Base-by-base conservation (phyloP, 129 eudicot genomes). In the Tanacetum coccineum region DNA sequence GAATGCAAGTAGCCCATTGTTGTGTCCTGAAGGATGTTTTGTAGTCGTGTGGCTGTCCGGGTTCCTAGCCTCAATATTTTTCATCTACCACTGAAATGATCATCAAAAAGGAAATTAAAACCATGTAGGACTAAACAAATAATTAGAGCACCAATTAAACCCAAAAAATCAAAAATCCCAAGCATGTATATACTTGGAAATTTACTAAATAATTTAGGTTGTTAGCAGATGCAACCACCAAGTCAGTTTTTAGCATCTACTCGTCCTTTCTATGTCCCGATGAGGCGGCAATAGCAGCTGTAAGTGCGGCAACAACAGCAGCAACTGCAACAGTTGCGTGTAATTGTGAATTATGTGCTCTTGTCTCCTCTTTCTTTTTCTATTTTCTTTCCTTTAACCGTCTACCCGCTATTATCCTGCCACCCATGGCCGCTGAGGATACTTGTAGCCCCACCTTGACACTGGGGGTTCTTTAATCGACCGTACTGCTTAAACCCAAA, bases 201-300 rank as follows among this genome's bases (percentile, higher is more conserved):
- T n/a, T n/a, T n/a, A n/a, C n/a, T n/a, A n/a, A n/a, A n/a, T n/a
- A n/a, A n/a, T n/a, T n/a, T n/a, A n/a, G n/a, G n/a, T n/a, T n/a
- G n/a, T n/a, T n/a, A 2, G 98, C 98, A 54, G 98, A 93, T 13
- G 98, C 98, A 46, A 88, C 96, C 0, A 96, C 98, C 98, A 93
- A 82, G 70, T 93, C 95, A 0, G 96, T 88, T 80, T 85, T 86
- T 8, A 92, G 81, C 80, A 79, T 76, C 61, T 85, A 76, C 51
- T 85, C 89, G 15, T 92, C 98, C 71, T 92, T 92, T 52, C 85
- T 70, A 4, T 71, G 64, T 19, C 87, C 88, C 1, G 95, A 80
- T 4, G 98, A 78, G 25, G 96, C 96, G 10, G 98, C 98, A 48
- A 96, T 92, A 74, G 98, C 98, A 1, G 96, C 91, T 1, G 98